Evolutionary conservation across 2,329 filamentous ascomycete genomes (phyloP), one percentile per base, ranked within the genome.

Genomic region (Aulographum hederae): DNA sequence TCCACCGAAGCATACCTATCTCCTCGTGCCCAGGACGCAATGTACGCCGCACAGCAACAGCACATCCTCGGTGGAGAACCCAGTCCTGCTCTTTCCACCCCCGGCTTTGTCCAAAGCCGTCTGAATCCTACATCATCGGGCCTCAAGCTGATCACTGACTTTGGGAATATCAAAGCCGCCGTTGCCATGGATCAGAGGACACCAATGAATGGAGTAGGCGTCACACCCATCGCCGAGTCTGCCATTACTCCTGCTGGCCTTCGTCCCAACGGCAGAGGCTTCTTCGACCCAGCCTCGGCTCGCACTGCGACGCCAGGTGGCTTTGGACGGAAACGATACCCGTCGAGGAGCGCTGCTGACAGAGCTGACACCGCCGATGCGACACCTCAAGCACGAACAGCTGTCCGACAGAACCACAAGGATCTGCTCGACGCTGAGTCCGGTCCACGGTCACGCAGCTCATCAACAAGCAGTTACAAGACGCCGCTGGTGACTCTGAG

Each of bases 1-100:
- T 78, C 80, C 0, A 73, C 77, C 0, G 82, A 89, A 49, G 77
- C 81, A 2, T 94, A 84, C 85, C 70, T 75, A 14, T 92, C 85
- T 6, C 84, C 86, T 6, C 76, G 78, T 3, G 79, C 82, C 16
- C 66, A 75, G 44, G 63, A 68, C 40, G 64, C 62, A 6, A 62
- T 65, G 32, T 59, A 66, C 48, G 40, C 66, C 51, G 41, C 73
- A 63, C 73, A 54, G 47, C 62, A 57, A 55, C 35, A 53, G 33
- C 34, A 17, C 18, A 34, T 18, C 20, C 18, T 20, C 31, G 34
- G 11, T 31, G 18, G 5, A 10, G 15, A 11, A 10, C 8, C 17
- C 32, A 78, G 79, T 46, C 73, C 77, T 12, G 69, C 78, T 3
- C 50, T 81, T n/a, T 85, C 79, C 1, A 78, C 79, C 6, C 78